phyloP scores from a whole-genome alignment of 495 filamentous ascomycete species.

The Amorphotheca resinae region DNA sequence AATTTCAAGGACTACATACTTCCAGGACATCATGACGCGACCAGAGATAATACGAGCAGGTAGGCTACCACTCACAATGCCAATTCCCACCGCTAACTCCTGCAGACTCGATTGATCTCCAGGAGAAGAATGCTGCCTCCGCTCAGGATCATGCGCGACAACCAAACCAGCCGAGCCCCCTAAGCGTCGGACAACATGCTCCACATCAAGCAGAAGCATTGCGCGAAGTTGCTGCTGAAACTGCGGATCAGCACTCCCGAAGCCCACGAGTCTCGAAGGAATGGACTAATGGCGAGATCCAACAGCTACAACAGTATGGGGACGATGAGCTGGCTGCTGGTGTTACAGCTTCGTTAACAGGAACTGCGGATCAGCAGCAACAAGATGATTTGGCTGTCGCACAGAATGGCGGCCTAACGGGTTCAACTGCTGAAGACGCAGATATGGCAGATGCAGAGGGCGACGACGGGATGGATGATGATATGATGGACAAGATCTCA shows the following conservation, averaged over 20 bases:
- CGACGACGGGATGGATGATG: constrained; percentile 69
- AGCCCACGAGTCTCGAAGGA: constrained; percentile 32
- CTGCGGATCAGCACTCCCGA: constrained; percentile 46
- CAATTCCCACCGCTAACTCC: background rate
- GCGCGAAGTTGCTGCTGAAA: constrained; percentile 64
- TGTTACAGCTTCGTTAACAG: constrained; percentile 29
- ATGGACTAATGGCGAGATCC: constrained; percentile 33
- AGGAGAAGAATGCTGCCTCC: constrained; percentile 68
- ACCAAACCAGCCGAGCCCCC: constrained; percentile 48
- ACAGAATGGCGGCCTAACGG: constrained; percentile 39
- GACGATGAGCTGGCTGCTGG: constrained; percentile 35
- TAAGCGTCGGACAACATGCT: constrained; percentile 47
- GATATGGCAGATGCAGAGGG: constrained; percentile 63
- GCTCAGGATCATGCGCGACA: constrained; percentile 62
- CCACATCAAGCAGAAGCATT: constrained; percentile 79
- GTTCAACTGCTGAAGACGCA: constrained; percentile 34
- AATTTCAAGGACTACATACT: constrained; percentile 8
- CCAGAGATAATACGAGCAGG: constrained; percentile 23
- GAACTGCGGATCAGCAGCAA: constrained; percentile 22
- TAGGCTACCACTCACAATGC: background rate
- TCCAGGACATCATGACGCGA: constrained; percentile 19
- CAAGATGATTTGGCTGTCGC: constrained; percentile 40
- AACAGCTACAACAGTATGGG: constrained; percentile 36
- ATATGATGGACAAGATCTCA: constrained; percentile 92
- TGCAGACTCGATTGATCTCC: constrained; percentile 88